Evolutionary conservation across 371 early-diverging fungal species (phyloP).

Genomic region (Actinomortierella ambigua): DNA sequence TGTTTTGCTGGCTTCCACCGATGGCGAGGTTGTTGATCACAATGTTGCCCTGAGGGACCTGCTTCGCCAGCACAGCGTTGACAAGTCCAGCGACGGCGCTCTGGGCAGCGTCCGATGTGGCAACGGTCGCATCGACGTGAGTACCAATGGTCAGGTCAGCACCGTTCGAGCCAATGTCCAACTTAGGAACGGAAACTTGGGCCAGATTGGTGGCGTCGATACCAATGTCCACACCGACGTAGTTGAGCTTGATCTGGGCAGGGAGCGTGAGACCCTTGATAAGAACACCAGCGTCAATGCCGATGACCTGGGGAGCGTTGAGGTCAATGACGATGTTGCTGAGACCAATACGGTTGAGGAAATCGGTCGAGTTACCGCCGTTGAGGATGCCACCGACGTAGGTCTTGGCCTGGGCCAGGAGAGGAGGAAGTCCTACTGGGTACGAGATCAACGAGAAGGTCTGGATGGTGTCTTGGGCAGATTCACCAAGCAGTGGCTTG

Average conservation of each 20-base stretch:
- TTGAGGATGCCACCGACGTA: slow-evolving; percentile 27
- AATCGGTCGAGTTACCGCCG: slow-evolving; percentile 11
- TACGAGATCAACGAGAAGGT: slow-evolving; percentile 28
- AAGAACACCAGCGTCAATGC: slow-evolving; percentile 27
- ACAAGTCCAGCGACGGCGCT: slow-evolving; percentile 23
- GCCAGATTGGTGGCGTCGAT: slow-evolving; percentile 33
- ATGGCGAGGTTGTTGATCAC: slow-evolving; percentile 44
- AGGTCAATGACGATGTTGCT: slow-evolving; percentile 33
- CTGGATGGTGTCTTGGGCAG: slow-evolving; percentile 33
- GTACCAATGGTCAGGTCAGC: slow-evolving; percentile 22
- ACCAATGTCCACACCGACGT: slow-evolving; percentile 38
- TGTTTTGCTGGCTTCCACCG: slow-evolving; percentile 37
- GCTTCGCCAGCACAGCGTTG: slow-evolving; percentile 30
- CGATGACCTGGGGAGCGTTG: slow-evolving; percentile 38
- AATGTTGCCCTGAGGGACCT: slow-evolving; percentile 33
- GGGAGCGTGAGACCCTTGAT: slow-evolving; percentile 36
- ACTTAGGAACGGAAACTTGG: slow-evolving; percentile 21
- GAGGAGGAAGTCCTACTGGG: slow-evolving; percentile 17
- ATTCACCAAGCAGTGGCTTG: slow-evolving; percentile 34
- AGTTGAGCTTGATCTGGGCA: slow-evolving; percentile 39
- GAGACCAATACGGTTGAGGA: slow-evolving; percentile 9
- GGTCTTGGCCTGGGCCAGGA: slow-evolving; percentile 23
- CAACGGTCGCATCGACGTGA: slow-evolving; percentile 27
- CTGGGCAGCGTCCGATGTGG: slow-evolving; percentile 17
- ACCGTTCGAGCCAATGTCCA: slow-evolving; percentile 29